A percentile compares a stretch with the other conserved stretches of the same genome.
Evolutionary conservation across 176 grass and related monocot genomes (phyloP).

Genomic region (Oryza longistaminata): DNA sequence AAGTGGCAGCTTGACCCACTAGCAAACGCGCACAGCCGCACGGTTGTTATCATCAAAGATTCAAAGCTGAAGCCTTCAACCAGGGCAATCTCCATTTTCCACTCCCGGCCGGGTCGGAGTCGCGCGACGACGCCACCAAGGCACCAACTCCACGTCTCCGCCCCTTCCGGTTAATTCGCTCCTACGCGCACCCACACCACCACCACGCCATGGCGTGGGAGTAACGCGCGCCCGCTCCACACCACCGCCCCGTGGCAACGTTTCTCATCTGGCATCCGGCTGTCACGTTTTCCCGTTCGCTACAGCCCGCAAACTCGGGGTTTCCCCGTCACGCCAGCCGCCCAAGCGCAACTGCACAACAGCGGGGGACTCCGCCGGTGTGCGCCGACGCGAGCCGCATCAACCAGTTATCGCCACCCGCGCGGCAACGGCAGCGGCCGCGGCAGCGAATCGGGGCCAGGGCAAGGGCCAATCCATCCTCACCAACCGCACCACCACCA

Average conservation of each 20-base stretch:
- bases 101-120: not conserved
- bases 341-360: not conserved
- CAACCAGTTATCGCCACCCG: conserved; percentile 23
- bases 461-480: not conserved
- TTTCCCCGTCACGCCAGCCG: not conserved
- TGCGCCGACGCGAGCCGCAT: not conserved
- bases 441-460: not conserved
- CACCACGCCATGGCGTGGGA: conserved; percentile 13
- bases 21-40: not conserved
- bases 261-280: not conserved
- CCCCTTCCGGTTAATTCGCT: conserved; percentile 41
- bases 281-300: not conserved
- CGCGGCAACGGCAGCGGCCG: conserved; percentile 38
- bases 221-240: not conserved
- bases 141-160: conserved; percentile 23
- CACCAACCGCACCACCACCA: conserved; percentile 48
- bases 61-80: not conserved
- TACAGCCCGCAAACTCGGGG: not conserved
- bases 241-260: not conserved
- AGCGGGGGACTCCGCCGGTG: not conserved
- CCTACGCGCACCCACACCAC: conserved; percentile 1
- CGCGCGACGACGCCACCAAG: not conserved
- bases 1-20: not conserved
- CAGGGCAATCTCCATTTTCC: not conserved
- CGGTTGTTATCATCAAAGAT: not conserved